phyloP scores from a whole-genome alignment of 148 eudicot species.

The Vaccinium myrtillus region DNA sequence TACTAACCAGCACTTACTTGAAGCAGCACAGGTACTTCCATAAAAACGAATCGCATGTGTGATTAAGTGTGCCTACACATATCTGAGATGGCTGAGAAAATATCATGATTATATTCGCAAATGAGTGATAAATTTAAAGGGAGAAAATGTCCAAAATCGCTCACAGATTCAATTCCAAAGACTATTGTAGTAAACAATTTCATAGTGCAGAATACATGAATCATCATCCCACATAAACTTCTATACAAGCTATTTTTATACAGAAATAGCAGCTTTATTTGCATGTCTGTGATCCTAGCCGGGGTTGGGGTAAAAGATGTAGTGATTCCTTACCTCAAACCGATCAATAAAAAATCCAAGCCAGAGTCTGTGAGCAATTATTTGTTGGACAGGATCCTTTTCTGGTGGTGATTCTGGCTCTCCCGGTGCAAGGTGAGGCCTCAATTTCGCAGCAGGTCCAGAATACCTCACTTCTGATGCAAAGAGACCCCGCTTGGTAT shows the following conservation, averaged over 20 bases:
- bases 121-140: background rate
- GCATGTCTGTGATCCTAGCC: background rate
- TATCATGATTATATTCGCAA: too few species aligned
- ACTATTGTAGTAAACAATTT: background rate
- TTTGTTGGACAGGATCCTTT: slow-evolving; percentile 86
- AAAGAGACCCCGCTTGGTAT: slow-evolving; percentile 90
- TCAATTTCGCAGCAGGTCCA: slow-evolving; percentile 85
- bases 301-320: slow-evolving; percentile 8
- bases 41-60: background rate
- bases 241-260: background rate
- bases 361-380: slow-evolving; percentile 96
- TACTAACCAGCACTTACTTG: background rate
- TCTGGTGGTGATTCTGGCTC: slow-evolving; percentile 84
- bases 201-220: background rate
- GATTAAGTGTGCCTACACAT: background rate
- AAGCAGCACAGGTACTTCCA: background rate
- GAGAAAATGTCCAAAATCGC: background rate
- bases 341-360: slow-evolving; percentile 95
- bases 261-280: background rate
- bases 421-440: slow-evolving; percentile 91
- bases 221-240: background rate
- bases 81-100: too few species aligned
- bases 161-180: background rate
- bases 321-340: slow-evolving; percentile 61
- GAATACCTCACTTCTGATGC: slow-evolving; percentile 77